phyloP scores from a whole-genome alignment of 495 filamentous ascomycete species.

The Lepidopterella palustris region DNA sequence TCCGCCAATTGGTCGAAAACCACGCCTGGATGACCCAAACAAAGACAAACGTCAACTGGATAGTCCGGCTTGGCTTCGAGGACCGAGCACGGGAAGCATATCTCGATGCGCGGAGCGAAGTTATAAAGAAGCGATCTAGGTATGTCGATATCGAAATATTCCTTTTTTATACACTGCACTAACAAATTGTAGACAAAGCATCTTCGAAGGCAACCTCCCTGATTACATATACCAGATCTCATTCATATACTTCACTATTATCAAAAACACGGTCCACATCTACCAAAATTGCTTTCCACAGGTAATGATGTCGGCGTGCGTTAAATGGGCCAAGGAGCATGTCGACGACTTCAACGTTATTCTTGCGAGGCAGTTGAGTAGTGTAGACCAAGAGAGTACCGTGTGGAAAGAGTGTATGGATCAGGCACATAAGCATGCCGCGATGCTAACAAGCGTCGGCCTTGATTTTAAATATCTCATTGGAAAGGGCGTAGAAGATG shows the following conservation, averaged over 20 bases:
- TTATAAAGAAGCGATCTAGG: constrained; percentile 76
- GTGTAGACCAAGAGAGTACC: constrained; percentile 58
- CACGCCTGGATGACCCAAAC: constrained; percentile 67
- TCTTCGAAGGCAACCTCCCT: constrained; percentile 86
- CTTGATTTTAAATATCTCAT: constrained; percentile 81
- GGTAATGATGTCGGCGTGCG: constrained; percentile 79
- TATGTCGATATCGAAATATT: constrained; percentile 36
- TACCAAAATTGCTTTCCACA: constrained; percentile 87
- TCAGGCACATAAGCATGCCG: constrained; percentile 71
- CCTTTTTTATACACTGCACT: neutral
- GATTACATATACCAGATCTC: constrained; percentile 95
- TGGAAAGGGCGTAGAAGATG: constrained; percentile 29
- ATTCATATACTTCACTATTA: constrained; percentile 90
- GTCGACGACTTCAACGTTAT: constrained; percentile 83
- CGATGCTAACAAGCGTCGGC: constrained; percentile 74
- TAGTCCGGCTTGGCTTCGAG: constrained; percentile 80
- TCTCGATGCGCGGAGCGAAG: constrained; percentile 64
- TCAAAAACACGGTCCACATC: constrained; percentile 80
- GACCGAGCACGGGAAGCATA: constrained; percentile 83
- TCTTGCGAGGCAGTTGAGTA: constrained; percentile 74
- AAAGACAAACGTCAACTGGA: constrained; percentile 68
- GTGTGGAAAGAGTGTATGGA: constrained; percentile 80
- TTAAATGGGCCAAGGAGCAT: constrained; percentile 93
- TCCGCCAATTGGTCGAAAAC: constrained; percentile 64
- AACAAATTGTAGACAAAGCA: constrained; percentile 59